A percentile compares a stretch with the other conserved stretches of the same genome.
phyloP scores from a whole-genome alignment of 2,329 filamentous ascomycete species.

The Pseudogymnoascus sp. region DNA sequence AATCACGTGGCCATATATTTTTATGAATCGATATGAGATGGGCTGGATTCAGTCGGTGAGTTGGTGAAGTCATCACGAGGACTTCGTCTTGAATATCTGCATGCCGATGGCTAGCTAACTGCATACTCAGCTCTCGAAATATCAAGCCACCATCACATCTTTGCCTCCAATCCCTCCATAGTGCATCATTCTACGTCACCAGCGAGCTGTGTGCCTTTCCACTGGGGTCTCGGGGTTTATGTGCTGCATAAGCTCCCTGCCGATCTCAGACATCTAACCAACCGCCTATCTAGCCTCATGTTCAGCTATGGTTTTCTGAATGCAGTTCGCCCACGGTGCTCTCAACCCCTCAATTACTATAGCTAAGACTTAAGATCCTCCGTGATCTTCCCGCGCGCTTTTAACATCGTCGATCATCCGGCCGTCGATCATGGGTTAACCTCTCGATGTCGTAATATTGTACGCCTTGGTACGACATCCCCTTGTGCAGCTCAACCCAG shows the following conservation, averaged over 20 bases:
- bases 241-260: neutral
- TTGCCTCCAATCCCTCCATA: neutral
- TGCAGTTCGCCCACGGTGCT: neutral
- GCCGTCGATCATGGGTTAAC: neutral
- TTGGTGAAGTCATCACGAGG: neutral
- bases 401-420: neutral
- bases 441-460: neutral
- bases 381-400: neutral
- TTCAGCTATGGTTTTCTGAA: neutral
- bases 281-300: neutral
- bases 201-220: neutral
- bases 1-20: neutral
- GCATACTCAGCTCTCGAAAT: neutral
- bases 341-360: neutral
- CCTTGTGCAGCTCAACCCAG: neutral
- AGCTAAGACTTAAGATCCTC: neutral
- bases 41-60: neutral
- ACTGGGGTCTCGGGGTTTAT: neutral
- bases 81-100: neutral
- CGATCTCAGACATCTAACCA: neutral
- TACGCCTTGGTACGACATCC: neutral
- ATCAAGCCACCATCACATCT: neutral
- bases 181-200: neutral
- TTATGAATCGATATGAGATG: neutral
- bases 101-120: neutral